Conservation (phyloP, 2,329 filamentous ascomycete species). For the Aureobasidium musti region DNA sequence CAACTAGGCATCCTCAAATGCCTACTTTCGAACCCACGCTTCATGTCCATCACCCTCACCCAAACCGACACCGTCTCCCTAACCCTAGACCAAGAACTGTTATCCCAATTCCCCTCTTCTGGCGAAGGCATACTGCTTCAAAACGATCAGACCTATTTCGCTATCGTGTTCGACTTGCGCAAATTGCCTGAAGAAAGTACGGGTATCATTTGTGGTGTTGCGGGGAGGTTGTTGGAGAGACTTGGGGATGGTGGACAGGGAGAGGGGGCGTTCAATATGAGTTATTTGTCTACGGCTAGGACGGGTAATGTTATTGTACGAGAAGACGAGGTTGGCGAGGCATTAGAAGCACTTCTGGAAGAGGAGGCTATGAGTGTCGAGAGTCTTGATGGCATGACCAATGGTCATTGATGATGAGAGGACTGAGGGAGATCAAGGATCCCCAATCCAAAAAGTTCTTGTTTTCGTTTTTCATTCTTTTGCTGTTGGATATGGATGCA, state of each 20-base stretch:
- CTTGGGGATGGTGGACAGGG: conserved; percentile 46
- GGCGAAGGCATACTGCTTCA: conserved; percentile 68
- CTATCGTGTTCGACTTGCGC: conserved; percentile 84
- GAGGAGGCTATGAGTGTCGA: conserved; percentile 23
- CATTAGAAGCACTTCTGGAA: conserved; percentile 66
- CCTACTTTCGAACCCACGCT: conserved; percentile 56
- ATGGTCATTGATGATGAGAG: not conserved
- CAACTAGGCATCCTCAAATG: conserved; percentile 53
- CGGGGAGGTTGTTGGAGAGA: conserved; percentile 75
- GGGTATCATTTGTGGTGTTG: conserved; percentile 92
- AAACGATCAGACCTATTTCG: conserved; percentile 69
- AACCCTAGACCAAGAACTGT: conserved; percentile 68
- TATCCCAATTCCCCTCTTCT: conserved; percentile 55
- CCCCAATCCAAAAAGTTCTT: not conserved
- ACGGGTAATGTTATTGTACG: conserved; percentile 88
- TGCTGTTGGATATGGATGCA: not conserved
- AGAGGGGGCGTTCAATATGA: conserved; percentile 66
- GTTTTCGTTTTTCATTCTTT: not conserved
- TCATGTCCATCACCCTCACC: conserved; percentile 73
- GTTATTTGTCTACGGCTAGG: conserved; percentile 83
- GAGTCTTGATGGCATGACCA: not conserved
- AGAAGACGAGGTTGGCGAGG: conserved; percentile 70
- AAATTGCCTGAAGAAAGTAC: conserved; percentile 83
- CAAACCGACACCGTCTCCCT: conserved; percentile 73
- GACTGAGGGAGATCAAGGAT: not conserved